Conservation (phyloP, 768 basidiomycete genomes). For the Agaricus sinodeliciosus region DNA sequence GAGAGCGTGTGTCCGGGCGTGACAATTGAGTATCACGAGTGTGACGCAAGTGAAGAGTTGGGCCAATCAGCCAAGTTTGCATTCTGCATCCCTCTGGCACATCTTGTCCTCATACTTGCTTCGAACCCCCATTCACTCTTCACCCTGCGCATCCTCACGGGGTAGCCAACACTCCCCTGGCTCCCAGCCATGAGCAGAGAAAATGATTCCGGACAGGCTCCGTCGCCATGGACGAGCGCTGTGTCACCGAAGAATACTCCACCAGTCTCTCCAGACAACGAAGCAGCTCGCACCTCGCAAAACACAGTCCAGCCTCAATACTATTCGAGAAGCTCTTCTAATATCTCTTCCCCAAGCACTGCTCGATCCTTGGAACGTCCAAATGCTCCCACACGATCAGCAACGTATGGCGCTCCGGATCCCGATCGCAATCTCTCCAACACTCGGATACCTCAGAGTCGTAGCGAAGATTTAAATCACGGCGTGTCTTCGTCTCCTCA, state of each 20-base stretch:
- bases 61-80: constrained; percentile 11
- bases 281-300: constrained; percentile 18
- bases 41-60: constrained; percentile 11
- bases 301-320: constrained; percentile 11
- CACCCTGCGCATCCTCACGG: neutral
- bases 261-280: constrained; percentile 6
- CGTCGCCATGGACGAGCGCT: constrained; percentile 21
- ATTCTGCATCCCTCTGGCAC: constrained; percentile 9
- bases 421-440: constrained; percentile 42
- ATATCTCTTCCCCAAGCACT: constrained; percentile 28
- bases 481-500: constrained; percentile 22
- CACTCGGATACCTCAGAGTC: constrained; percentile 40
- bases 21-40: neutral
- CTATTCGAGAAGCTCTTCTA: constrained; percentile 22
- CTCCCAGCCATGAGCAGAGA: constrained; percentile 29
- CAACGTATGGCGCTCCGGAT: constrained; percentile 53
- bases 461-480: constrained; percentile 72
- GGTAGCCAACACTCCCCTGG: neutral
- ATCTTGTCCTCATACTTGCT: constrained; percentile 8
- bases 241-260: constrained; percentile 10
- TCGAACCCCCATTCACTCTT: constrained; percentile 3
- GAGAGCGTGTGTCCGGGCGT: neutral
- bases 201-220: constrained; percentile 26
- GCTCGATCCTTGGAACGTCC: constrained; percentile 44
- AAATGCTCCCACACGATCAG: constrained; percentile 53